Base-by-base conservation (phyloP, 768 basidiomycete genomes). In the Amanita molliuscula region DNA sequence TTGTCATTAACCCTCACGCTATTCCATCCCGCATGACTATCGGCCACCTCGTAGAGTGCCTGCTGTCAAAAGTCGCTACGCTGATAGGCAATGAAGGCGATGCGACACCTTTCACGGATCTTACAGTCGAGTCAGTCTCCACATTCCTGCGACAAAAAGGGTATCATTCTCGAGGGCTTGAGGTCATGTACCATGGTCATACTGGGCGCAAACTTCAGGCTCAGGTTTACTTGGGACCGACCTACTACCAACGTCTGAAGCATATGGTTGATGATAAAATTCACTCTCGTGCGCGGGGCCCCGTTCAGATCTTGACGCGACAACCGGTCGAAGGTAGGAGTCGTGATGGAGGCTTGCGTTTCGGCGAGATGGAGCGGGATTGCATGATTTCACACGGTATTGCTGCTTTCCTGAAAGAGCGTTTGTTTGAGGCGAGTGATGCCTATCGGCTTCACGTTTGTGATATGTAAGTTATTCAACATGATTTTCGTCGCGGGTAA, bases 221-320 rank as follows among this genome's bases (percentile, higher is more conserved):
- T 7, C 96, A 99, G 62, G 82, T 99, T 10, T 99, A 98, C 67
- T 84, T 99, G 54, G 96, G 96, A 4, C 96, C 96, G 13, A 99
- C 96, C 4, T 99, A 99, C 65, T 99, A 99, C 65, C 95, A 99
- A 65, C 85, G 95, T 33, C 74, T 98, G 57, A 98, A 98, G 72
- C 96, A 99, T 70, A 99, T 99, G 95, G 96, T 99, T 40, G 94
- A 97, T 65, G 96, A 99, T 69, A 99, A 99, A 73, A 99, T 98
- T 48, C 96, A 99, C 68, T 95, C 96, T 25, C 82, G 96, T 50
- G 96, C 96, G 16, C 70, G 96, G 65, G 96, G 96, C 11, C 96
- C 96, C 4, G 90, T 99, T 7, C 96, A 99, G 65, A 99, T 98
- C 59, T 67, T 99, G 59, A 99, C 95, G 28, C 72, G 96, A 44